A percentile compares a stretch with the other conserved stretches of the same genome.
Conservation (phyloP, 2,329 filamentous ascomycete genomes). For the Tolypocladium ophioglossoides region DNA sequence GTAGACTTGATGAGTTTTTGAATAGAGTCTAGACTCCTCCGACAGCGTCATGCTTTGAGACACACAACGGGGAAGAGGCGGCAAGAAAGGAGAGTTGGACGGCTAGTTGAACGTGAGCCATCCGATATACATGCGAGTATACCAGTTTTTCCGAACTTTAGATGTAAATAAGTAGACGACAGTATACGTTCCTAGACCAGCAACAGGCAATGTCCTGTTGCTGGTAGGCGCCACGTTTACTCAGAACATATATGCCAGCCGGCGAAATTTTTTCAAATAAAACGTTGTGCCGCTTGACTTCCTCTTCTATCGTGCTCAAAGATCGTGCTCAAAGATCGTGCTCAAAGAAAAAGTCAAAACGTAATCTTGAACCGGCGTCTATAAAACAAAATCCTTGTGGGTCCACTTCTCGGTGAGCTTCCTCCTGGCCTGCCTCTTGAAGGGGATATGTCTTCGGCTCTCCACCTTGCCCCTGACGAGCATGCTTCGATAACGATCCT, state of each 20-base stretch:
- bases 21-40: conserved; percentile 1
- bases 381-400: conserved; percentile 73
- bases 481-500: conserved; percentile 83
- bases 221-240: not conserved
- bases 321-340: too few species aligned
- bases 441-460: conserved; percentile 64
- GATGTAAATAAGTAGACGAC: not conserved
- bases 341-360: not conserved
- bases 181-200: not conserved
- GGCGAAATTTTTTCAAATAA: not conserved
- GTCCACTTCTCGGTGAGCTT: conserved; percentile 93
- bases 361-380: not conserved
- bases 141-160: not conserved
- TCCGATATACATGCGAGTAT: not conserved
- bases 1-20: conserved; percentile 44
- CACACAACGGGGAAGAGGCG: not conserved
- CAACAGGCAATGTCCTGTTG: not conserved
- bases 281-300: not conserved
- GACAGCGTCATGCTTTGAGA: too few species aligned
- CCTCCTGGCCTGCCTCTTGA: conserved; percentile 71
- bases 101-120: not conserved
- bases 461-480: conserved; percentile 85
- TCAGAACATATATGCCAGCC: not conserved
- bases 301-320: not conserved
- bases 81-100: not conserved